phyloP scores from a whole-genome alignment of 495 filamentous ascomycete genomes.

The Neurospora sp. region DNA sequence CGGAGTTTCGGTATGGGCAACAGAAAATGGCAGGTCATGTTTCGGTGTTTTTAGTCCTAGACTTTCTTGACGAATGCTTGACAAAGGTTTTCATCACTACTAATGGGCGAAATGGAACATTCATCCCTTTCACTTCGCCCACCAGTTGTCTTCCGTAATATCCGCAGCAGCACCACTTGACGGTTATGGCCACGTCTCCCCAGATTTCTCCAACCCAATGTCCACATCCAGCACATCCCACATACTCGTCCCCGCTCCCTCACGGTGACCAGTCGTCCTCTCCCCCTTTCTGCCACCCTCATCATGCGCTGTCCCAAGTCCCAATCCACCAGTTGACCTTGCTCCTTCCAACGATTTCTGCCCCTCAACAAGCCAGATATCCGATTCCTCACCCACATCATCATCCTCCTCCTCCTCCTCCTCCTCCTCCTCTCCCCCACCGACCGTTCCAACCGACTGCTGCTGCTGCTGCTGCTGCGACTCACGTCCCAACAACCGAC shows the following conservation, averaged over 20 bases:
- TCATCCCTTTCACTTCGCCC: background rate
- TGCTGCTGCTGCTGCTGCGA: slow-evolving; percentile 2
- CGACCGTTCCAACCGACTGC: slow-evolving; percentile 4
- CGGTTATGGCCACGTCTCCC: background rate
- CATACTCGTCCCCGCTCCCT: slow-evolving; percentile 18
- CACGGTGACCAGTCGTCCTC: slow-evolving; percentile 19
- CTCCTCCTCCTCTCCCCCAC: background rate
- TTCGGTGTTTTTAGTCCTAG: background rate
- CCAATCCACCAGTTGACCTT: slow-evolving; percentile 12
- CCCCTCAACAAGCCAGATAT: slow-evolving; percentile 25
- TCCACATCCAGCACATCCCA: slow-evolving; percentile 37
- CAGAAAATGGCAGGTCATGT: background rate
- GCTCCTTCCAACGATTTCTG: slow-evolving; percentile 11
- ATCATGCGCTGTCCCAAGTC: slow-evolving; percentile 15
- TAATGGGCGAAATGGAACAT: background rate
- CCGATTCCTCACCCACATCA: slow-evolving; percentile 13
- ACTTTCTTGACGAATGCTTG: slow-evolving; percentile 15
- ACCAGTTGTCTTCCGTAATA: background rate
- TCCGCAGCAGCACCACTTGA: background rate
- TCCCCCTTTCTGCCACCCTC: slow-evolving; percentile 1
- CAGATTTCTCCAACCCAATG: slow-evolving; percentile 20
- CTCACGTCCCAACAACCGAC: slow-evolving; percentile 23
- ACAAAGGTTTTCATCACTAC: background rate
- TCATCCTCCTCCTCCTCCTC: slow-evolving; percentile 8
- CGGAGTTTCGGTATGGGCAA: slow-evolving; percentile 5